Base-by-base conservation (phyloP, 2,329 filamentous ascomycete genomes). In the Diaporthe citriasiana region DNA sequence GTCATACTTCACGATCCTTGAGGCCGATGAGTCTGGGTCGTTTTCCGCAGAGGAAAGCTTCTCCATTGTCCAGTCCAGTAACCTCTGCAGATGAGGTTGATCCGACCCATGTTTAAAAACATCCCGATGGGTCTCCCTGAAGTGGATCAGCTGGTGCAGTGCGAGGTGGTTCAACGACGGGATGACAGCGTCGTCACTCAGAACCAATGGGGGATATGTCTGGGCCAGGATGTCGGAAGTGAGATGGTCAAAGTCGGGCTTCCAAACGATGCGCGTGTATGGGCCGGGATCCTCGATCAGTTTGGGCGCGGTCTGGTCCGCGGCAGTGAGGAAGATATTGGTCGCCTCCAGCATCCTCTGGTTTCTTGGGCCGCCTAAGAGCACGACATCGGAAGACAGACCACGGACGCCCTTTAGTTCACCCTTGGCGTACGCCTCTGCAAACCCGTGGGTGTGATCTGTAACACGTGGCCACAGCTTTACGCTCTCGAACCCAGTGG, bases 261-360 rank as follows among this genome's bases (percentile, higher is more conserved):
- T 59, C 55, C 55, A 59, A 22, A 35, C 33, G 17, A 59, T 59
- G 5, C 55, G 30, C 27, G 55, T 59, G 55, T 35, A 59, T 22
- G 55, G 55, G 7, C 17, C 17, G 17, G 55, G 9, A n/a, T 59
- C 30, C 30, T 59, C 55, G 27, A 35, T 40, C 7, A 40, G 35
- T 22, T 40, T 40, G 5, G 55, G 55, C 25, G 33, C 35, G 17
- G 55, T 22, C 30, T 59, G 30, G 35, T 35, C 55, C 55, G 30
- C 19, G 19, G 55, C 30, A 35, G 55, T 40, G 22, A 59, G 30
- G 35, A 59, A 59, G 33, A 59, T 22, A 59, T 59, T 40, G 30
- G 55, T 59, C 9, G 55, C 55, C 35, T 40, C 35, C 7, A 40
- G 19, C 9, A 59, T 38, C 17, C 35, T 35, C 30, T 35, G 30